A percentile compares a stretch with the other conserved stretches of the same genome.
phyloP scores from a whole-genome alignment of 2,329 filamentous ascomycete species.

The Phaeoacremonium minimum region DNA sequence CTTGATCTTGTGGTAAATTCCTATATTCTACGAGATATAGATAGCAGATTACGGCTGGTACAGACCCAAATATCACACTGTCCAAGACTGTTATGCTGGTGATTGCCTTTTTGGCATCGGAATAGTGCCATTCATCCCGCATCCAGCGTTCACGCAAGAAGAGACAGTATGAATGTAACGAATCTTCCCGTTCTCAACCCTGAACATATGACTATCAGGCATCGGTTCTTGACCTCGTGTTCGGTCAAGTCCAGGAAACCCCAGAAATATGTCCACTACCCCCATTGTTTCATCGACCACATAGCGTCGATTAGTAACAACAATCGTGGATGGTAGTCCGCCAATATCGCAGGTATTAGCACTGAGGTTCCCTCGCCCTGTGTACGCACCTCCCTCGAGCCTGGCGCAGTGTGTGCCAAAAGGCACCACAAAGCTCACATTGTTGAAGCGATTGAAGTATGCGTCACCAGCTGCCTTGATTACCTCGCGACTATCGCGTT shows the following conservation, averaged over 20 bases:
- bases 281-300: slow-evolving; percentile 22
- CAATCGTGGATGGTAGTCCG: slow-evolving; percentile 16
- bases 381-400: slow-evolving; percentile 19
- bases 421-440: slow-evolving; percentile 17
- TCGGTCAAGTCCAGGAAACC: slow-evolving; percentile 17
- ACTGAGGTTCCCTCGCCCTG: slow-evolving; percentile 10
- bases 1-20: too few relatives aligned
- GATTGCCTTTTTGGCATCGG: too few relatives aligned
- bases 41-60: too few relatives aligned
- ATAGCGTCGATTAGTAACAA: slow-evolving; percentile 18
- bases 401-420: slow-evolving; percentile 17
- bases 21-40: too few relatives aligned
- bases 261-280: slow-evolving; percentile 18
- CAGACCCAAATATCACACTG: too few relatives aligned
- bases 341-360: slow-evolving; percentile 18
- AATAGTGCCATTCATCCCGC: slow-evolving; percentile 13
- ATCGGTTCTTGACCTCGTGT: slow-evolving; percentile 6
- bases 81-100: too few relatives aligned
- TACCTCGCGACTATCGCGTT: slow-evolving; percentile 21
- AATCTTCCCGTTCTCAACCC: slow-evolving; percentile 19
- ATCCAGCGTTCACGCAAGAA: slow-evolving; percentile 15
- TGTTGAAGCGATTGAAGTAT: slow-evolving; percentile 19
- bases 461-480: slow-evolving; percentile 26
- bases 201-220: slow-evolving; percentile 22
- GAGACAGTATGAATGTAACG: slow-evolving; percentile 21